Percentiles rank a stretch among this genome's conserved stretches.
phyloP scores from a whole-genome alignment of 2,329 filamentous ascomycete genomes.

The Arthrinium phaeospermum region DNA sequence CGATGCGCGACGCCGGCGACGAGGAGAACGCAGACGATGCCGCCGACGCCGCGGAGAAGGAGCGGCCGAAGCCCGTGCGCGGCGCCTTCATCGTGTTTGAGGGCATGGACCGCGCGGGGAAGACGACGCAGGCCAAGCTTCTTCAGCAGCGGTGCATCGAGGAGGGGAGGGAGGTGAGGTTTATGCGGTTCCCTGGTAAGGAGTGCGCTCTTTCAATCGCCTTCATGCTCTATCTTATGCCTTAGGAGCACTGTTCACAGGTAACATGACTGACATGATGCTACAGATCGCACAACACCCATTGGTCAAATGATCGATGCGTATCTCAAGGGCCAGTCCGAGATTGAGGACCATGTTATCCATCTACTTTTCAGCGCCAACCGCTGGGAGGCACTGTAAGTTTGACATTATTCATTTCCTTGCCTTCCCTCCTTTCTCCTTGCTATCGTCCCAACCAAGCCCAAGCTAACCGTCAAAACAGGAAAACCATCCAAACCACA shows the following conservation, averaged over 20 bases:
- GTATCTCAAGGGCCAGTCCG: slow-evolving; percentile 75
- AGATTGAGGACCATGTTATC: slow-evolving; percentile 86
- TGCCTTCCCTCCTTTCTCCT: not conserved
- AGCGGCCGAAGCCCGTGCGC: slow-evolving; percentile 43
- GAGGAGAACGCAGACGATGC: not conserved
- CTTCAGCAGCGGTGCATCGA: slow-evolving; percentile 62
- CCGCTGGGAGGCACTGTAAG: slow-evolving; percentile 76
- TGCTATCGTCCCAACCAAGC: not conserved
- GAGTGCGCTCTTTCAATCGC: slow-evolving; percentile 21
- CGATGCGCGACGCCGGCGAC: slow-evolving; percentile 21
- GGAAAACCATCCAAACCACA: slow-evolving; percentile 56
- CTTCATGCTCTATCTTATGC: not conserved
- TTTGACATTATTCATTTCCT: slow-evolving; percentile 23
- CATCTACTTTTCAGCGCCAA: slow-evolving; percentile 92
- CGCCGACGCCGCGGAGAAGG: slow-evolving; percentile 20
- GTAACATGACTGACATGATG: slow-evolving; percentile 20
- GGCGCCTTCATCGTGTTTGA: slow-evolving; percentile 85
- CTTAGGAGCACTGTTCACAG: not conserved
- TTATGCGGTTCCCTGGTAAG: slow-evolving; percentile 64
- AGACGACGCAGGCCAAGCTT: slow-evolving; percentile 85
- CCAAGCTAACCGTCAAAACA: slow-evolving; percentile 32
- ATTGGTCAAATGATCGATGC: slow-evolving; percentile 87
- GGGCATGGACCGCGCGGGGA: slow-evolving; percentile 87
- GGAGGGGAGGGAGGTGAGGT: slow-evolving; percentile 54
- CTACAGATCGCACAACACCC: slow-evolving; percentile 76